Conservation (phyloP, 768 basidiomycete species). For the Boletus pseudopeckii region DNA sequence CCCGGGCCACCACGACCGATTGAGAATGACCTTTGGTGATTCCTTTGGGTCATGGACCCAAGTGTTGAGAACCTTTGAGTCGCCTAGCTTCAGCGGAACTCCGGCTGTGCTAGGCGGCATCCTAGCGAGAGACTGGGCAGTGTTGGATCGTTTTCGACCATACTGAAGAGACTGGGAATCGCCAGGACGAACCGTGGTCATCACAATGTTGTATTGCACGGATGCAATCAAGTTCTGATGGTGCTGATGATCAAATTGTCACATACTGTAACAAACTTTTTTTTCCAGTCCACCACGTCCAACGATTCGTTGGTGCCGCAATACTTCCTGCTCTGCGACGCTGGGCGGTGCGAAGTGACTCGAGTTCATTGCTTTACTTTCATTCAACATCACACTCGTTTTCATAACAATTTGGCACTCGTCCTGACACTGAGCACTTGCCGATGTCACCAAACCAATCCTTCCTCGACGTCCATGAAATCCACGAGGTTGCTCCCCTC, state of each 20-base stretch:
- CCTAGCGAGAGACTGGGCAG: conserved; percentile 62
- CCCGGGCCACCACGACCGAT: conserved; percentile 75
- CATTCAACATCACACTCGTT: conserved; percentile 26
- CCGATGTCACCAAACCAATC: conserved; percentile 13
- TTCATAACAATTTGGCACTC: neutral
- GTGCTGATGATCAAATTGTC: neutral
- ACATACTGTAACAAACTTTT: neutral
- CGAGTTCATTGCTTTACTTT: conserved; percentile 6
- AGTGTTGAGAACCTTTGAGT: conserved; percentile 56
- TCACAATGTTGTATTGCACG: conserved; percentile 21
- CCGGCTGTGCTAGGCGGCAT: conserved; percentile 31
- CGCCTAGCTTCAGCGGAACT: conserved; percentile 55
- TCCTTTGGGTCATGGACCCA: conserved; percentile 77
- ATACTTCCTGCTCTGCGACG: conserved; percentile 9
- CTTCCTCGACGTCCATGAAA: conserved; percentile 15
- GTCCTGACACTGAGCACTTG: neutral
- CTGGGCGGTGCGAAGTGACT: conserved; percentile 10
- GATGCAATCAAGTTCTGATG: neutral
- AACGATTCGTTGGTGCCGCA: neutral
- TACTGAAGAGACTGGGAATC: conserved; percentile 55
- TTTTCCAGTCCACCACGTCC: conserved; percentile 1
- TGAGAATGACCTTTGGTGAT: conserved; percentile 57
- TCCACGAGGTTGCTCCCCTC: conserved; percentile 14
- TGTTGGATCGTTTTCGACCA: conserved; percentile 69
- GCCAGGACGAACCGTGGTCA: conserved; percentile 55